These are phyloP conservation scores for Neurospora sp. DNA, from an alignment of 495 filamentous ascomycete genomes.

Conservation along the genomic window DNA sequence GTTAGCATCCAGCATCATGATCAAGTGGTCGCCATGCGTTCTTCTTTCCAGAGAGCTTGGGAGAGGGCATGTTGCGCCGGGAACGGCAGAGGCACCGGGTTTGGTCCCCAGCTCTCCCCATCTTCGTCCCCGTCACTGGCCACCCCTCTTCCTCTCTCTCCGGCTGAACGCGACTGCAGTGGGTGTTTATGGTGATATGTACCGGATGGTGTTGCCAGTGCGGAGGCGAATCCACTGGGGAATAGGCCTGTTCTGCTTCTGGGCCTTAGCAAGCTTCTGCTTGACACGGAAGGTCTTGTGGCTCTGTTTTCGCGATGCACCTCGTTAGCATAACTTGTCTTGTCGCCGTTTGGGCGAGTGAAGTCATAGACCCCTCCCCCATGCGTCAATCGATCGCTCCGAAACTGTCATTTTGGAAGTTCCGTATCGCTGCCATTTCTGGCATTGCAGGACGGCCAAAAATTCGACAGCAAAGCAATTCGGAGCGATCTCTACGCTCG, in stretches of 20 bases:
- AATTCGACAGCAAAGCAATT: background rate
- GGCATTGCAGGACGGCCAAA: background rate
- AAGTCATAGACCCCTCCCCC: conserved; percentile 2
- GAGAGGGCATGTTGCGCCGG: background rate
- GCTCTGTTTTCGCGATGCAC: conserved; percentile 47
- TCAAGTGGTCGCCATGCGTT: background rate
- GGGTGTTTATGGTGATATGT: conserved; percentile 23
- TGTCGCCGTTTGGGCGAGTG: background rate
- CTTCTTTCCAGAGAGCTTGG: background rate
- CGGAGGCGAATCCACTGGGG: conserved; percentile 98
- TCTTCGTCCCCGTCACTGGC: background rate
- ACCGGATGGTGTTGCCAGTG: conserved; percentile 98
- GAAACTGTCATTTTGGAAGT: background rate
- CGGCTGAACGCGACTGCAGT: background rate
- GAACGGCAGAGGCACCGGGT: conserved; percentile 2
- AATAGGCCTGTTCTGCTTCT: conserved; percentile 99
- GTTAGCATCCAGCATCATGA: background rate
- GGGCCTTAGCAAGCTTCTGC: conserved; percentile 99
- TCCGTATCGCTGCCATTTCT: background rate
- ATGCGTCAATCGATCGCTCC: background rate
- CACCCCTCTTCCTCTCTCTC: background rate
- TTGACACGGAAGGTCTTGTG: conserved; percentile 99
- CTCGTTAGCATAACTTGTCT: conserved; percentile 9
- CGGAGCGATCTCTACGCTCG: background rate
- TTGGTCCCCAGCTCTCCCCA: background rate